Percentiles rank a stretch among this genome's conserved stretches.
phyloP scores from a whole-genome alignment of 192 early-diverging fungal species.

The Obelidium mucronatum region DNA sequence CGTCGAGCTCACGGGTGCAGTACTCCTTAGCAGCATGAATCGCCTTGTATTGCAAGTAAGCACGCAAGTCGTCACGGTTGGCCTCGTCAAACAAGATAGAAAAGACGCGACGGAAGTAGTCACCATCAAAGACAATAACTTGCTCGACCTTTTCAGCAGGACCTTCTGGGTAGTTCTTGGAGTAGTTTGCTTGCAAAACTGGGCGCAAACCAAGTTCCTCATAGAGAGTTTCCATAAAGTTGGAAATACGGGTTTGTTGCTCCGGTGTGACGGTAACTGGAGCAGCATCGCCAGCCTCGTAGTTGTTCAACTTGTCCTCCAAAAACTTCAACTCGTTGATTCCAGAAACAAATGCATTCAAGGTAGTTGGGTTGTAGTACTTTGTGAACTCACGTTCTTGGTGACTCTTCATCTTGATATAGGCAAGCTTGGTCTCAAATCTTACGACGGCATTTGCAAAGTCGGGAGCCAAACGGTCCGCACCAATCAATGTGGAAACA shows the following conservation, averaged over 20 bases:
- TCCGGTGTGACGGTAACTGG: background rate
- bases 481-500: slow-evolving; percentile 13
- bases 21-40: background rate
- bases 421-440: slow-evolving; percentile 26
- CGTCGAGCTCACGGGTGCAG: slow-evolving; percentile 5
- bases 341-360: background rate
- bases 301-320: slow-evolving; percentile 19
- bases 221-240: background rate
- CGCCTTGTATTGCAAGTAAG: slow-evolving; percentile 25
- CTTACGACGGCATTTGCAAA: slow-evolving; percentile 22
- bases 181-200: slow-evolving; percentile 3
- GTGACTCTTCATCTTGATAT: slow-evolving; percentile 8
- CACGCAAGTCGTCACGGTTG: slow-evolving; percentile 12
- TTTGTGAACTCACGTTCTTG: slow-evolving; percentile 14
- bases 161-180: slow-evolving; percentile 22
- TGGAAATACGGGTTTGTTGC: background rate
- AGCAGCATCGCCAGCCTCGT: background rate
- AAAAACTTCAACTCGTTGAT: slow-evolving; percentile 22
- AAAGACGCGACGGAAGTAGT: slow-evolving; percentile 30
- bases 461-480: slow-evolving; percentile 8
- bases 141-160: background rate
- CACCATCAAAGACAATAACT: slow-evolving; percentile 21
- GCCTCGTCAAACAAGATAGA: slow-evolving; percentile 15
- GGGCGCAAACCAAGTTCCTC: background rate
- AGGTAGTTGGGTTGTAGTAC: slow-evolving; percentile 16